phyloP scores from a whole-genome alignment of 2,329 filamentous ascomycete genomes.

The Neonectria sp. region DNA sequence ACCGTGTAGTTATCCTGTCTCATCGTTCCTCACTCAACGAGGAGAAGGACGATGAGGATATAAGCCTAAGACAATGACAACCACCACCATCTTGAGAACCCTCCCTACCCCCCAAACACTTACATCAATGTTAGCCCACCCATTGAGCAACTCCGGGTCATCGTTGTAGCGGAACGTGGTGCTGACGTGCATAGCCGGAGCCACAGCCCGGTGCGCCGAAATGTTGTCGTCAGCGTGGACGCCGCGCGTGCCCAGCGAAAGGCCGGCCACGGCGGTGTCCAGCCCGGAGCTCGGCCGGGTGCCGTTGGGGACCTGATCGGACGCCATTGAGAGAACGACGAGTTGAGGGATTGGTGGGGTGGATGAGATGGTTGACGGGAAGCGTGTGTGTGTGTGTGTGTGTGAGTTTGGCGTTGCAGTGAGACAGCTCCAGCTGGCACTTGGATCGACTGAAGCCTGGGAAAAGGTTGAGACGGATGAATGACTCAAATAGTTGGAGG shows the following conservation, averaged over 20 bases:
- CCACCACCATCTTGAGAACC: background rate
- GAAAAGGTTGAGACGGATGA: background rate
- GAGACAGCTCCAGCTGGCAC: background rate
- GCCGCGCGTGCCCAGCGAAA: constrained; percentile 77
- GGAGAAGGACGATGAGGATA: background rate
- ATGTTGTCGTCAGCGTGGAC: constrained; percentile 87
- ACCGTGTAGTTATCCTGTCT: background rate
- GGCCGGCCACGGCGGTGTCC: constrained; percentile 37
- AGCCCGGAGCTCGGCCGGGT: constrained; percentile 24
- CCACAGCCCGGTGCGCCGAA: constrained; percentile 83
- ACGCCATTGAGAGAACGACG: constrained; percentile 35
- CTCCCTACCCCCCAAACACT: constrained; percentile 45
- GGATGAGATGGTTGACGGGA: background rate
- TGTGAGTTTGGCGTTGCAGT: background rate
- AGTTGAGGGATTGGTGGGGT: background rate
- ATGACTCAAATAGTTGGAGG: background rate
- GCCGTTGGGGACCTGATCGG: constrained; percentile 37
- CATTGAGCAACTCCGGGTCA: constrained; percentile 76
- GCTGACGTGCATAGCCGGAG: constrained; percentile 90
- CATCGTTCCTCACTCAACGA: background rate
- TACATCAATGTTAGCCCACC: constrained; percentile 70
- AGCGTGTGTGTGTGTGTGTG: too few species aligned
- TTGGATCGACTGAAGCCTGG: constrained; percentile 1
- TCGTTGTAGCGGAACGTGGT: constrained; percentile 89
- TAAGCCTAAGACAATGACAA: constrained; percentile 1